These are phyloP conservation scores for Talaromyces nanjingensis DNA, from an alignment of 495 filamentous ascomycete genomes.

Conservation along the genomic window DNA sequence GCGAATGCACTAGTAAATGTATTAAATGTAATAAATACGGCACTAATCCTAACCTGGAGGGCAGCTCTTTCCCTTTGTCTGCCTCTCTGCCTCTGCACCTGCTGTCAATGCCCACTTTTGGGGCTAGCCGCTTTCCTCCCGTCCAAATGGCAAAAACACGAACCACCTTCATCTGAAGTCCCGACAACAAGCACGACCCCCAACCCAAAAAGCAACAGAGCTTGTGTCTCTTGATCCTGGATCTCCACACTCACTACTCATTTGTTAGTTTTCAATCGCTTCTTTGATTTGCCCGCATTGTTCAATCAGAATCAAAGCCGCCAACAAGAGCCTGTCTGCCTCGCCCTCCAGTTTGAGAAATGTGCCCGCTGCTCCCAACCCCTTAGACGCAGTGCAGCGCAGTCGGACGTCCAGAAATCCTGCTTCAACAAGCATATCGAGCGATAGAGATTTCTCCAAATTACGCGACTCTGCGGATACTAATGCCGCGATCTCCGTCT, in stretches of 20 bases:
- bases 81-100: neutral
- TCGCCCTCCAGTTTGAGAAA: neutral
- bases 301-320: neutral
- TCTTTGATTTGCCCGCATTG: slow-evolving; percentile 1
- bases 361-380: neutral
- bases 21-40: neutral
- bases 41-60: neutral
- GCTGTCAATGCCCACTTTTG: neutral
- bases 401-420: neutral
- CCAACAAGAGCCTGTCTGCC: neutral
- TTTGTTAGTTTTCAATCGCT: neutral
- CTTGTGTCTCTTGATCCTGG: neutral
- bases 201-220: neutral
- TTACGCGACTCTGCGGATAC: neutral
- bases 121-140: neutral
- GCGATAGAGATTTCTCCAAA: neutral
- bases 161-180: neutral
- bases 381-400: neutral
- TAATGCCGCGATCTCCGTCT: neutral
- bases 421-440: neutral
- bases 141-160: neutral
- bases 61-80: neutral
- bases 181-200: neutral
- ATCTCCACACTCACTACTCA: neutral
- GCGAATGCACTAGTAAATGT: neutral